Conservation (phyloP, 306 rosid genomes). For the Lablab purpureus region DNA sequence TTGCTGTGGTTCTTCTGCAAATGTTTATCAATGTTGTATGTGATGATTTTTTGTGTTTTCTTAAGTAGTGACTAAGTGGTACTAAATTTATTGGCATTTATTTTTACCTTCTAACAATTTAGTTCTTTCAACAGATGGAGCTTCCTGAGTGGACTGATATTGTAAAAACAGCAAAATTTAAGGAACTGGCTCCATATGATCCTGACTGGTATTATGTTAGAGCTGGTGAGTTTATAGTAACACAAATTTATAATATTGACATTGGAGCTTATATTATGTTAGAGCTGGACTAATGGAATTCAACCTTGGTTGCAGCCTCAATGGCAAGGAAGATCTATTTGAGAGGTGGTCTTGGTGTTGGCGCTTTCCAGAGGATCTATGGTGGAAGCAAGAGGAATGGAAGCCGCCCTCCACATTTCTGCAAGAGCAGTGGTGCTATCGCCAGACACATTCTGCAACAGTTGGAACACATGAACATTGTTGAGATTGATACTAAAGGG, state of each 20-base stretch:
- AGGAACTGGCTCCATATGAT: slow-evolving; percentile 80
- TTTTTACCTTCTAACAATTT: not conserved
- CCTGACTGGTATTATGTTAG: slow-evolving; percentile 81
- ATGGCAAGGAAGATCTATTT: slow-evolving; percentile 84
- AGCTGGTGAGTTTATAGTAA: slow-evolving; percentile 57
- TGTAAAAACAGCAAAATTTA: slow-evolving; percentile 74
- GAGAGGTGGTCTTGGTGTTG: slow-evolving; percentile 88
- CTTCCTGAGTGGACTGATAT: slow-evolving; percentile 84
- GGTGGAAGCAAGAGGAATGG: slow-evolving; percentile 89
- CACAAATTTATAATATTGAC: not conserved
- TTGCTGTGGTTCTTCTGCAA: too few species aligned
- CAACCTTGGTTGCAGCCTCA: slow-evolving; percentile 58
- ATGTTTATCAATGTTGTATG: not conserved
- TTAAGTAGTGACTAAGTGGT: not conserved
- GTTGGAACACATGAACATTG: slow-evolving; percentile 59
- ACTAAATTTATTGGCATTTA: not conserved
- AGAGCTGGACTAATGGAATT: not conserved
- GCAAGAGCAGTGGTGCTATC: slow-evolving; percentile 75
- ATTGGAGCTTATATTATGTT: not conserved
- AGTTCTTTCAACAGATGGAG: slow-evolving; percentile 60
- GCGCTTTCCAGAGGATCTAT: slow-evolving; percentile 73
- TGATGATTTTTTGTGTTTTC: not conserved
- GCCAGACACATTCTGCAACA: slow-evolving; percentile 78
- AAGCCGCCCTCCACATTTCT: slow-evolving; percentile 81
- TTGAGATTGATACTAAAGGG: slow-evolving; percentile 73